phyloP scores from a whole-genome alignment of 345 rosid species.

The Chamaenerion angustifolium region DNA sequence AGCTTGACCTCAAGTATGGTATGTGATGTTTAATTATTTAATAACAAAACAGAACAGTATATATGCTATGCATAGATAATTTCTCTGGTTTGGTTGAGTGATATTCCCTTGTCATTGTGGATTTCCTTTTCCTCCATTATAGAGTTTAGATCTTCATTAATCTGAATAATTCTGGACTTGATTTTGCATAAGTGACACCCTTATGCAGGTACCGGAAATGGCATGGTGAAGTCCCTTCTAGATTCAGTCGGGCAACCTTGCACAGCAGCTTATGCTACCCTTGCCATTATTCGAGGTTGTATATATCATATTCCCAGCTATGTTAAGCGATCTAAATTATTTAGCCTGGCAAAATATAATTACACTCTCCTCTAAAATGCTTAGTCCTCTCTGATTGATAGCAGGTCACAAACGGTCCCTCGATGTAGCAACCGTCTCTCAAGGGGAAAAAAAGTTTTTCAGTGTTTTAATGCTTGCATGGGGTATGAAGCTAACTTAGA shows the following conservation, averaged over 20 bases:
- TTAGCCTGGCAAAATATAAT: background rate
- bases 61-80: no score
- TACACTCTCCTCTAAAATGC: conserved; percentile 7
- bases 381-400: background rate
- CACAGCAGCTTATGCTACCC: conserved; percentile 41
- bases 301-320: conserved; percentile 5
- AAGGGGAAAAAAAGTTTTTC: conserved; percentile 52
- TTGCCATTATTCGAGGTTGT: conserved; percentile 77
- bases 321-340: background rate
- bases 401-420: conserved; percentile 57
- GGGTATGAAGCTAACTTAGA: conserved; percentile 32
- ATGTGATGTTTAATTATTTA: no score
- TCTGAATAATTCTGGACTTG: background rate
- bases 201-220: conserved; percentile 73
- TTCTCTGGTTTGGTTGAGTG: no score
- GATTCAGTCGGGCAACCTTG: conserved; percentile 69
- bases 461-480: conserved; percentile 94
- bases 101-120: no score
- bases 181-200: background rate
- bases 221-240: conserved; percentile 80
- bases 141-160: no score
- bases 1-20: no score
- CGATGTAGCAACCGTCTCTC: conserved; percentile 77
- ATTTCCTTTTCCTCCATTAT: no score
- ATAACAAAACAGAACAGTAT: no score